Conservation (phyloP, 345 rosid genomes). For the Ceriops tagal region DNA sequence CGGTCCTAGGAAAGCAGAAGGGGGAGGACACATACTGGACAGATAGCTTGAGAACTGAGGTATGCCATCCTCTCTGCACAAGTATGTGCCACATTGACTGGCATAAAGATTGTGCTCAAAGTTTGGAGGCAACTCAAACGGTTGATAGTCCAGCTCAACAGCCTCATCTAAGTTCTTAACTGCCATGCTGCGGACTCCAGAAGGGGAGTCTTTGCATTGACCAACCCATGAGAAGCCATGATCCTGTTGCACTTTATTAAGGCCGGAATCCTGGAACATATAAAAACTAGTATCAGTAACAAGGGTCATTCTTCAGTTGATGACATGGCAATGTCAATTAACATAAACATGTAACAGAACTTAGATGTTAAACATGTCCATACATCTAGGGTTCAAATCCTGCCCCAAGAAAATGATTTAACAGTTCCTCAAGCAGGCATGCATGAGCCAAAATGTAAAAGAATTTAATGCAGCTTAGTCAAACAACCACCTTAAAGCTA, state of each 20-base stretch:
- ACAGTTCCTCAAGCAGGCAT: too few relatives aligned
- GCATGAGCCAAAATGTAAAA: too few relatives aligned
- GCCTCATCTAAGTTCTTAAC: conserved; percentile 44
- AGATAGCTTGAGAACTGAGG: conserved; percentile 51
- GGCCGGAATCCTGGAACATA: conserved; percentile 46
- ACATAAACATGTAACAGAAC: not conserved
- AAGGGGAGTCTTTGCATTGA: conserved; percentile 52
- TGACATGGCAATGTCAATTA: conserved; percentile 4
- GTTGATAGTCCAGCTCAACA: conserved; percentile 53
- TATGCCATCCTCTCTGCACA: conserved; percentile 51
- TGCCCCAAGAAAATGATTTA: too few relatives aligned
- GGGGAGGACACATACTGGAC: conserved; percentile 71
- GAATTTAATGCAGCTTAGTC: too few relatives aligned
- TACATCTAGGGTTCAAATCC: too few relatives aligned
- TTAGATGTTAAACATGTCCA: not conserved
- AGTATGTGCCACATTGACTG: conserved; percentile 41
- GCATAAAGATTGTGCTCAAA: conserved; percentile 56
- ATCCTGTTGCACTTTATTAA: conserved; percentile 59
- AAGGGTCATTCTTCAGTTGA: conserved; percentile 13
- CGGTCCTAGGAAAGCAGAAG: conserved; percentile 94
- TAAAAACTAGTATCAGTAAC: conserved; percentile 12
- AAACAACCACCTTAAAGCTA: too few relatives aligned
- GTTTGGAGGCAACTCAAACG: conserved; percentile 64
- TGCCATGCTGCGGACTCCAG: conserved; percentile 27
- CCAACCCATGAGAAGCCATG: conserved; percentile 45